Evolutionary conservation across 2,329 filamentous ascomycete species (phyloP), one percentile per base, ranked within the genome.

Genomic region (Teratosphaeria viscida): DNA sequence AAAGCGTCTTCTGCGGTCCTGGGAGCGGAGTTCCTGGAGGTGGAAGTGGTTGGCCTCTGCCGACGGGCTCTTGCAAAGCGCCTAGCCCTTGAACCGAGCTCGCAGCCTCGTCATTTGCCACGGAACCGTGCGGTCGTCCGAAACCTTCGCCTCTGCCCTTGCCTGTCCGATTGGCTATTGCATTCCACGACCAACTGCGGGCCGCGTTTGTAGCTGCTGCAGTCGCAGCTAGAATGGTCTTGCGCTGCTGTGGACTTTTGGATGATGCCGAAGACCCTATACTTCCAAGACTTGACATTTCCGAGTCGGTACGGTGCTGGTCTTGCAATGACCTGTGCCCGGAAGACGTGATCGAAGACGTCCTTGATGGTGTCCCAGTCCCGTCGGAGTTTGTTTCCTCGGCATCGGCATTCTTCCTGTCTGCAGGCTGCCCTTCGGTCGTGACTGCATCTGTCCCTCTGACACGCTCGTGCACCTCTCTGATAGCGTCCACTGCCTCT

Each of bases 1-100:
- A 57, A 3, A 57, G 26, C 5, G 43, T 57, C 53, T 69, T 68
- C 54, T 65, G 65, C 43, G 26, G 35, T 8, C 72, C 71, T 11
- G 91, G 90, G 1, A 95, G 79, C 3, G 91, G 90, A 53, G 82
- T 85, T 2, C 90, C 91, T 2, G 88, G 89, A 8, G 90, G 90
- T 54, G 90, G 90, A 19, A 95, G 77, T 1, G 90, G 90, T 66
- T 88, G 86, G 0, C 90, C 90, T 47, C 90, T 82, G 1, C 91
- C 91, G 77, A 95, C 90, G 1, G 90, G 90, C 66, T 89, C 23
- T 14, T 54, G 27, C 53, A 27, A 32, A n/a, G 7, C 23, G 34
- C 19, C 34, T 75, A 61, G 82, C 26, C 14, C 43, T 49, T 49
- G 43, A 64, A 74, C 73, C 7, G 74, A 70, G 60, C 78, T 79